Percentiles rank a stretch among this genome's conserved stretches.
phyloP scores from a whole-genome alignment of 352 stramenopile genomes.

The Globisporangium lucens region DNA sequence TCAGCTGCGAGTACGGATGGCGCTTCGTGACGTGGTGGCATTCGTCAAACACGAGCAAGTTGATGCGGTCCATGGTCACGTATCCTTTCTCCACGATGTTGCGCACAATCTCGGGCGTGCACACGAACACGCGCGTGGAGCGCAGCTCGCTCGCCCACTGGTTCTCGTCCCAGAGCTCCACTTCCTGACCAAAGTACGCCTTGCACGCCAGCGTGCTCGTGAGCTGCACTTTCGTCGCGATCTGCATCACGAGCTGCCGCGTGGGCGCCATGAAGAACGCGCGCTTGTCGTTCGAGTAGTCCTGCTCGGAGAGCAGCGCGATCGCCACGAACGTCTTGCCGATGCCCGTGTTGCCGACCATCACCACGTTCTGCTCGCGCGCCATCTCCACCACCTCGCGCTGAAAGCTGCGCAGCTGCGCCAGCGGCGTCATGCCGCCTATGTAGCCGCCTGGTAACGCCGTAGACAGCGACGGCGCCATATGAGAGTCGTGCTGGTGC shows the following conservation, averaged over 20 bases:
- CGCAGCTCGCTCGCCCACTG: conserved; percentile 61
- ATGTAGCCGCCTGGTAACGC: not conserved
- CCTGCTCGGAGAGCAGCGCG: conserved; percentile 65
- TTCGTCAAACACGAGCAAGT: conserved; percentile 89
- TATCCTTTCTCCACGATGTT: conserved; percentile 85
- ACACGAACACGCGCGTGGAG: conserved; percentile 74
- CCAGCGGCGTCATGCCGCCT: conserved; percentile 22
- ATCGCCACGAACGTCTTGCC: conserved; percentile 86
- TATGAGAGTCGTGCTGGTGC: not conserved
- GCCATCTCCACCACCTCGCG: conserved; percentile 61
- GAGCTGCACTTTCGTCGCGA: conserved; percentile 67
- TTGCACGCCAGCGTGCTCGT: conserved; percentile 56
- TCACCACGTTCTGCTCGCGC: conserved; percentile 75
- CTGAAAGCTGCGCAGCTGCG: conserved; percentile 64
- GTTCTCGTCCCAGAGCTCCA: conserved; percentile 60
- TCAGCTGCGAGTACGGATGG: conserved; percentile 87
- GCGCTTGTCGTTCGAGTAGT: conserved; percentile 60
- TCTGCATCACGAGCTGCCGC: conserved; percentile 78
- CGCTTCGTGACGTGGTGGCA: conserved; percentile 89
- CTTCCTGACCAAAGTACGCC: conserved; percentile 43
- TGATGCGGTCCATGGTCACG: conserved; percentile 70
- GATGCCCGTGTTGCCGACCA: conserved; percentile 82
- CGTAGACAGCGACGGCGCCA: not conserved
- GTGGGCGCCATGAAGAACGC: conserved; percentile 83
- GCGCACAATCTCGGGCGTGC: conserved; percentile 83